Evolutionary conservation across 83 land plant species (phyloP), one percentile per base, ranked within the genome.

Genomic region (Picea abies): DNA sequence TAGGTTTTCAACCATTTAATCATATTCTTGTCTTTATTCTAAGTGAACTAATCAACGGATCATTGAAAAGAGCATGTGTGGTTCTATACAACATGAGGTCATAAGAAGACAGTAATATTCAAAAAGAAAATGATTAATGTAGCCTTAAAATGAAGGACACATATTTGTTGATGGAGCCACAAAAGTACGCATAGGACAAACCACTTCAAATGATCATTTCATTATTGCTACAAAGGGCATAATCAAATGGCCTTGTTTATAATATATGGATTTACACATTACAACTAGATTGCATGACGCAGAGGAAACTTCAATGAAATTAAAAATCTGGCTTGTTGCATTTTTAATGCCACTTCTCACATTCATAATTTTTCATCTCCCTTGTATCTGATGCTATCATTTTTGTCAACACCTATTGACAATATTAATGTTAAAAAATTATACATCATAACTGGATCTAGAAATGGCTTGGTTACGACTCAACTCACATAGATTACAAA

Each of bases 371-470:
- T 29, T 1, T 29, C 32, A 29, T 29, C 32, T 29, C 32, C 32
- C 32, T 29, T 29, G 32, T 29, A 29, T 29, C 1, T 0, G 32
- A 29, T 29, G 32, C 32, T 29, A 37, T 39, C 22, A 71, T 39
- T 71, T 71, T 71, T 71, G 52, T 71, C 49, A 71, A 71, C 22
- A 71, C 12, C 76, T 41, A 71, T 71, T 39, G 49, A 71, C 49
- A 6, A 44, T 20, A 71, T 68, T 15, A 29, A 68, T 71, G 76
- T 71, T 71, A 71, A 52, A 71, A 47, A 1, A 39, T 71, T 71
- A 47, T 41, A 71, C 76, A 71, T 41, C 6, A 20, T 5, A 67
- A 41, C 1, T 41, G 44, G 1, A 41, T 41, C 1, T 41, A 39
- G 41, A 71, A 19, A 39, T 37, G 19, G 35, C 15, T 35, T 14